Conservation (phyloP, 1,139 yeast species). For the Scheffersomyces titani region DNA sequence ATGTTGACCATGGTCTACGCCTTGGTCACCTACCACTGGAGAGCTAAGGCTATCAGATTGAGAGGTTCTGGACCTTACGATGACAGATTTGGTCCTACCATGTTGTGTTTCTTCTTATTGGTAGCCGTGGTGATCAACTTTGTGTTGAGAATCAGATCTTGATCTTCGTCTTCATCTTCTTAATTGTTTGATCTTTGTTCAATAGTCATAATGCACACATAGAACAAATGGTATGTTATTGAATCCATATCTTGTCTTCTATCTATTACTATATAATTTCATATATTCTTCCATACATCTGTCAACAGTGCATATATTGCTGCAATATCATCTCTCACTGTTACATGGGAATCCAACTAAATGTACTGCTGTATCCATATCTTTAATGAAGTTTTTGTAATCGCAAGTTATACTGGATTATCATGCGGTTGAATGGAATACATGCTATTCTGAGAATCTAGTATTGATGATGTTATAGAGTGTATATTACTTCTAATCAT, state of each 20-base stretch:
- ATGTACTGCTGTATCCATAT: background rate
- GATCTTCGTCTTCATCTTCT: slow-evolving; percentile 2
- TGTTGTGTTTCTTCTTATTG: slow-evolving; percentile 89
- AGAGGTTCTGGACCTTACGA: slow-evolving; percentile 98
- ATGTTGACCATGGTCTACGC: slow-evolving; percentile 98
- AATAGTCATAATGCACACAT: background rate
- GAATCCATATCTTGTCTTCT: background rate
- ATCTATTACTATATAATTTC: background rate
- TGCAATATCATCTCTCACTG: background rate
- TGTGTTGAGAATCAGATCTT: slow-evolving; percentile 72
- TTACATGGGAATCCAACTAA: background rate
- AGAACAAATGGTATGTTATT: background rate
- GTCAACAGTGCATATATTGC: background rate
- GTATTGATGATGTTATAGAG: background rate
- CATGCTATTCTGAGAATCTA: background rate
- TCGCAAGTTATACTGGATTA: background rate
- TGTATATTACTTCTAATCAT: slow-evolving; percentile 3
- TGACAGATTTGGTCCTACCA: slow-evolving; percentile 98
- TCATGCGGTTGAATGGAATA: background rate
- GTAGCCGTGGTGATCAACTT: slow-evolving; percentile 93
- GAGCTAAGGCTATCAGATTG: slow-evolving; percentile 97
- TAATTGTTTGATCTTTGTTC: background rate
- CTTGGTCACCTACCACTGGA: slow-evolving; percentile 95
- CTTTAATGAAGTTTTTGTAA: background rate
- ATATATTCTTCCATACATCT: background rate